A percentile compares a stretch with the other conserved stretches of the same genome.
Conservation (phyloP, 345 rosid genomes). For the Citrus cavaleriei region DNA sequence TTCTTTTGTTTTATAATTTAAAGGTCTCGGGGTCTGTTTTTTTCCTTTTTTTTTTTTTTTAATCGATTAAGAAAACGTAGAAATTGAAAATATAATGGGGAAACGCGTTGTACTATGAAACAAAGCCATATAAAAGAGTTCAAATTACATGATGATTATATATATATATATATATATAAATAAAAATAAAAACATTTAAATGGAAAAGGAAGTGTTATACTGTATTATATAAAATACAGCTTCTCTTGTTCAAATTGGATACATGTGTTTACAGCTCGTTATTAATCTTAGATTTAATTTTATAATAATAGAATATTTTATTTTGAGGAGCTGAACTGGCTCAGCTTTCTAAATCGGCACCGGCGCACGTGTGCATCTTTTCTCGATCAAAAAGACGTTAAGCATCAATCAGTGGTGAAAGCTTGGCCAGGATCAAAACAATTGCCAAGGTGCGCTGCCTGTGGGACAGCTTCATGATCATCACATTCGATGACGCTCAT, state of each 20-base stretch:
- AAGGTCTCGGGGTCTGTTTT: conserved; percentile 14
- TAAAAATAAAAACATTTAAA: conserved; percentile 7
- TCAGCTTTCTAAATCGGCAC: conserved; percentile 29
- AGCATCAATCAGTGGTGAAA: background rate
- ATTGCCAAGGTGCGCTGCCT: background rate
- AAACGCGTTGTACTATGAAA: conserved; percentile 37
- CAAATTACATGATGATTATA: conserved; percentile 13
- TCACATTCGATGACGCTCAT: background rate
- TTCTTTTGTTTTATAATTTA: background rate
- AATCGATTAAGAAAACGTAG: conserved; percentile 15
- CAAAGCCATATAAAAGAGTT: conserved; percentile 14
- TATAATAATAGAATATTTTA: background rate
- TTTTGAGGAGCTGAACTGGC: conserved; percentile 18
- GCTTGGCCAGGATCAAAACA: too few relatives aligned
- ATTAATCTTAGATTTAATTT: background rate
- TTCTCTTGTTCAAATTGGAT: background rate
- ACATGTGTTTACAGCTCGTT: conserved; percentile 5
- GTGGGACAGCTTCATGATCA: background rate
- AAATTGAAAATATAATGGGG: conserved; percentile 23
- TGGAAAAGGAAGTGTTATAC: background rate
- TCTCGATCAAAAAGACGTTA: conserved; percentile 15
- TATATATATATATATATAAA: background rate
- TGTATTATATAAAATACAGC: background rate
- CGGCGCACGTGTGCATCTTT: conserved; percentile 51
- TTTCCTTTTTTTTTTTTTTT: background rate